phyloP scores from a whole-genome alignment of 345 rosid genomes.

The Psidium friedrichsthalianum region DNA sequence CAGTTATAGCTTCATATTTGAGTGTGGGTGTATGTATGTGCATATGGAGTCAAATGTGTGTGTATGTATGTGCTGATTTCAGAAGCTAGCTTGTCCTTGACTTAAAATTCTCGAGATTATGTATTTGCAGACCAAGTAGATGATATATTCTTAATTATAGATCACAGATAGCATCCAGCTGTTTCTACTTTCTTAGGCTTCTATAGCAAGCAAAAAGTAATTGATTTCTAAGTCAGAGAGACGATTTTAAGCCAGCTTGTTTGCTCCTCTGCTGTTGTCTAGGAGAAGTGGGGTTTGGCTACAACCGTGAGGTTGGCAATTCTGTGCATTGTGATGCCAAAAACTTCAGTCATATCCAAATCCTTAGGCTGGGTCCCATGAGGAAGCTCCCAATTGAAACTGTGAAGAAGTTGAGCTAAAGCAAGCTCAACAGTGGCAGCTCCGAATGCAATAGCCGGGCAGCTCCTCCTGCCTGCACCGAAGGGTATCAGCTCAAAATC shows the following conservation, averaged over 20 bases:
- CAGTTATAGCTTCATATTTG: neutral
- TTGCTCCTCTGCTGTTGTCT: neutral
- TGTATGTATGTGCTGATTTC: neutral
- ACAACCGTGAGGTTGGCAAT: conserved; percentile 9
- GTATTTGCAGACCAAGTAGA: neutral
- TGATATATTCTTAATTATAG: neutral
- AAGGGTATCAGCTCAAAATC: conserved; percentile 47
- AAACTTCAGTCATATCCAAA: conserved; percentile 24
- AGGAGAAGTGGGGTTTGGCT: conserved; percentile 16
- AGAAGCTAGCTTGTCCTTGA: neutral
- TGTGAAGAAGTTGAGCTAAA: conserved; percentile 39
- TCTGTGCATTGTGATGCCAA: conserved; percentile 23
- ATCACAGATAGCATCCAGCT: neutral
- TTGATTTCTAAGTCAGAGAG: neutral
- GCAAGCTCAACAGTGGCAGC: conserved; percentile 34
- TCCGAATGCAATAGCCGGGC: conserved; percentile 37
- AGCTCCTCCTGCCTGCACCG: conserved; percentile 42
- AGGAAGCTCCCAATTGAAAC: conserved; percentile 45
- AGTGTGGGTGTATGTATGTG: neutral
- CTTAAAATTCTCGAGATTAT: neutral
- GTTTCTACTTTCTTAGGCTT: neutral
- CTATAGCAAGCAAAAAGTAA: neutral
- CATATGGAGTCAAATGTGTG: neutral
- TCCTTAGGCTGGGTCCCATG: conserved; percentile 18
- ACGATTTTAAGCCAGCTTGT: neutral